These are phyloP conservation scores for Hyaloperonospora brassicae DNA, from an alignment of 352 stramenopile species.

Conservation along the genomic window DNA sequence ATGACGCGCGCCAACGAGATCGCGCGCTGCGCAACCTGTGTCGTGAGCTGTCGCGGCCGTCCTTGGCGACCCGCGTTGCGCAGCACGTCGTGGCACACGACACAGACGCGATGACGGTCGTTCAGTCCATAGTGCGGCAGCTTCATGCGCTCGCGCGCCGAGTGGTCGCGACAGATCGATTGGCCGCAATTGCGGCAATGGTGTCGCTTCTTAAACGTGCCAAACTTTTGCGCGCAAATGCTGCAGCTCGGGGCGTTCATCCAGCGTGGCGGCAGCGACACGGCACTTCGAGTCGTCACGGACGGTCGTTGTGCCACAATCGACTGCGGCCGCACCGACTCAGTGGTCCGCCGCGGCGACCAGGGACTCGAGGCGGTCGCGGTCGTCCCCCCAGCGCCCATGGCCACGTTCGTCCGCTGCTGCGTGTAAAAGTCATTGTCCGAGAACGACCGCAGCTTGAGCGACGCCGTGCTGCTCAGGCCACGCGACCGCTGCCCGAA, in stretches of 20 bases:
- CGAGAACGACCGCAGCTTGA: slow-evolving; percentile 55
- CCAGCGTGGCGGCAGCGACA: slow-evolving; percentile 75
- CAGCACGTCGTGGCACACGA: slow-evolving; percentile 69
- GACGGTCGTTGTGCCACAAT: slow-evolving; percentile 32
- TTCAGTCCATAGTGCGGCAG: slow-evolving; percentile 75
- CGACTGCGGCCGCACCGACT: slow-evolving; percentile 35
- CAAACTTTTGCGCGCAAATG: slow-evolving; percentile 80
- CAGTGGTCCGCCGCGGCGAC: slow-evolving; percentile 22
- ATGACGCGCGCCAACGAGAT: slow-evolving; percentile 15
- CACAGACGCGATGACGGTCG: slow-evolving; percentile 75
- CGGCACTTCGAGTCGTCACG: slow-evolving; percentile 21
- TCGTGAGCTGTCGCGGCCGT: slow-evolving; percentile 23
- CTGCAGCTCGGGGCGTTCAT: slow-evolving; percentile 77
- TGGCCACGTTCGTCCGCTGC: slow-evolving; percentile 23
- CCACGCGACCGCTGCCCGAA: slow-evolving; percentile 26
- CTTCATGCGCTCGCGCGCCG: slow-evolving; percentile 69
- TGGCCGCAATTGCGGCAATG: slow-evolving; percentile 84
- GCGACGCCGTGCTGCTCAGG: slow-evolving; percentile 36
- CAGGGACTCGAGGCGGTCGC: slow-evolving; percentile 11
- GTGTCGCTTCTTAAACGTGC: slow-evolving; percentile 75
- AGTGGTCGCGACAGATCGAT: slow-evolving; percentile 82
- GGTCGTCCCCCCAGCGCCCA: slow-evolving; percentile 8
- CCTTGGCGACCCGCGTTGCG: slow-evolving; percentile 40
- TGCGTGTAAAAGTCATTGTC: slow-evolving; percentile 57
- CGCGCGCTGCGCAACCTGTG: slow-evolving; percentile 25